phyloP scores from a whole-genome alignment of 2,329 filamentous ascomycete genomes.

The Epichloe brachyelytri region DNA sequence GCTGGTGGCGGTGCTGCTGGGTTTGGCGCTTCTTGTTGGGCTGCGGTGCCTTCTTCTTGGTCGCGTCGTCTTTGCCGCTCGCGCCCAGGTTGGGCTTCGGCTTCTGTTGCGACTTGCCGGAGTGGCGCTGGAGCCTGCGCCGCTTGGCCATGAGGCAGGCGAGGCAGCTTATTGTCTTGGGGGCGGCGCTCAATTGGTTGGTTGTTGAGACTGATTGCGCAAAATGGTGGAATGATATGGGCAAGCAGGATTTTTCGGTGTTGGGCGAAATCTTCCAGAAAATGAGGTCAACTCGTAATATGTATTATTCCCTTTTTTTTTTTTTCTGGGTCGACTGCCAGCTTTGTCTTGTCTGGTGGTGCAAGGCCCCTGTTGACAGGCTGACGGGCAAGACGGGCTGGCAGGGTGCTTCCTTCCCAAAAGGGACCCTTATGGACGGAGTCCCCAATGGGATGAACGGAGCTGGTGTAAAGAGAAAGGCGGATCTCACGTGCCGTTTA shows the following conservation, averaged over 20 bases:
- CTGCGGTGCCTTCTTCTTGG: slow-evolving; percentile 6
- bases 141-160: slow-evolving; percentile 8
- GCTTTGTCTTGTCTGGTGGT: neutral
- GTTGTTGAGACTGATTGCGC: too few relatives aligned
- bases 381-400: neutral
- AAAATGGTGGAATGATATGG: too few relatives aligned
- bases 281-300: neutral
- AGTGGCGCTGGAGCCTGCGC: slow-evolving; percentile 8
- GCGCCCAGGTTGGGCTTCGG: slow-evolving; percentile 6
- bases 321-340: neutral
- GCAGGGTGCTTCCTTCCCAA: slow-evolving; percentile 1
- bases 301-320: neutral
- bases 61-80: neutral
- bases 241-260: neutral
- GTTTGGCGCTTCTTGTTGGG: slow-evolving; percentile 6
- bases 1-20: slow-evolving; percentile 14
- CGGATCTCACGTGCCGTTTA: slow-evolving; percentile 6
- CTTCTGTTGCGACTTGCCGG: slow-evolving; percentile 9
- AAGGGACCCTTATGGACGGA: neutral
- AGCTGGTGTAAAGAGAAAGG: neutral
- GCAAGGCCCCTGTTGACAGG: neutral
- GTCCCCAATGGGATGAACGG: neutral
- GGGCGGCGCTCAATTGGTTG: too few relatives aligned
- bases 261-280: neutral
- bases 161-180: too few relatives aligned